These are phyloP conservation scores for Aureobasidium lini DNA, from an alignment of 2,329 filamentous ascomycete genomes.

Conservation along the genomic window DNA sequence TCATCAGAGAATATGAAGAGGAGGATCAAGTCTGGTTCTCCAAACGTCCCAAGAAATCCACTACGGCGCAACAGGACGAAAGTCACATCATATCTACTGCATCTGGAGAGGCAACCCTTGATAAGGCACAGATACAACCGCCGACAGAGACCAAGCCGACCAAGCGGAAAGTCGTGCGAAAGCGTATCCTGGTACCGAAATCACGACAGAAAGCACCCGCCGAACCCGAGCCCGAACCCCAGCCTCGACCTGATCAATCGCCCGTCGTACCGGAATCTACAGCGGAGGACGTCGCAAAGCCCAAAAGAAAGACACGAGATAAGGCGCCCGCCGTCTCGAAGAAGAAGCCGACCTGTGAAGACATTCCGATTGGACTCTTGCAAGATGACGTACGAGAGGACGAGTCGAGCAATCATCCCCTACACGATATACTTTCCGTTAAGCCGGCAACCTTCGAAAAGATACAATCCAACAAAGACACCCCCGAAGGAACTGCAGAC, in stretches of 20 bases:
- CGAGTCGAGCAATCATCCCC: not conserved
- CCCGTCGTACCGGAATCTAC: not conserved
- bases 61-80: not conserved
- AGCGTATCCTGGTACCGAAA: not conserved
- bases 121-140: not conserved
- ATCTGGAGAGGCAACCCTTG: not conserved
- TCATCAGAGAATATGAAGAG: not conserved
- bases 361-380: not conserved
- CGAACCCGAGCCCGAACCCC: not conserved
- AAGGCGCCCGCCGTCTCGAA: not conserved
- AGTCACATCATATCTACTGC: not conserved
- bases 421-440: not conserved
- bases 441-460: not conserved
- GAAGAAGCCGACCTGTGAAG: not conserved
- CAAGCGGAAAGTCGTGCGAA: not conserved
- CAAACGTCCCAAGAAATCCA: not conserved
- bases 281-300: not conserved
- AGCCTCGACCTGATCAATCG: not conserved
- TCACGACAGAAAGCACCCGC: not conserved
- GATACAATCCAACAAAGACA: not conserved
- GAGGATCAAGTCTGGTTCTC: conserved; percentile 1
- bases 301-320: not conserved
- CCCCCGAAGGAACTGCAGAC: too few relatives aligned
- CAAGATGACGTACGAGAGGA: not conserved
- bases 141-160: not conserved